Conservation (phyloP, 768 basidiomycete species). For the Leccinum fibrillosum region DNA sequence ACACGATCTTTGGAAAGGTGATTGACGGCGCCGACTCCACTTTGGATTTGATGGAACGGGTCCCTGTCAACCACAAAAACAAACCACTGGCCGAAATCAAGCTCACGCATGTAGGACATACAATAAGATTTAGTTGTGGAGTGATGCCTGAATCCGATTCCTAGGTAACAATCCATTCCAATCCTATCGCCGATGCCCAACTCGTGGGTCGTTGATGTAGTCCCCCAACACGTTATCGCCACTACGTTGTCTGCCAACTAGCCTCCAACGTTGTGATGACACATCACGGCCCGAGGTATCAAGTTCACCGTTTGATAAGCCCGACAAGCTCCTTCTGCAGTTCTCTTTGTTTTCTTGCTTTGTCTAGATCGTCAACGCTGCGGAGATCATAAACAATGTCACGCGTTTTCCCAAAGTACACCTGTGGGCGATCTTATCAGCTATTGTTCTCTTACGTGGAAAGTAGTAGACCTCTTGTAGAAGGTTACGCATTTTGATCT, state of each 20-base stretch:
- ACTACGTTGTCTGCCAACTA: slow-evolving; percentile 1
- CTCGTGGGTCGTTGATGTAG: slow-evolving; percentile 24
- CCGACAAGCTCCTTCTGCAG: slow-evolving; percentile 90
- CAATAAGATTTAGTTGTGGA: background rate
- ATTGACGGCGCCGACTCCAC: slow-evolving; percentile 97
- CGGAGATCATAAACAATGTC: slow-evolving; percentile 93
- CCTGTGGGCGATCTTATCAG: slow-evolving; percentile 39
- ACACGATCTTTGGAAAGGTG: slow-evolving; percentile 95
- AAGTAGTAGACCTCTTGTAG: slow-evolving; percentile 67
- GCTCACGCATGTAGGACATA: slow-evolving; percentile 61
- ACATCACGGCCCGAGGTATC: slow-evolving; percentile 15
- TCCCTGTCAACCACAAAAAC: slow-evolving; percentile 89
- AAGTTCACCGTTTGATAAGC: slow-evolving; percentile 65
- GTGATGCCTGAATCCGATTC: slow-evolving; percentile 4
- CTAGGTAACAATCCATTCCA: slow-evolving; percentile 88
- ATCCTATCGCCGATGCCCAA: slow-evolving; percentile 85
- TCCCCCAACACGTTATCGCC: background rate
- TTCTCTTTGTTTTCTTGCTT: slow-evolving; percentile 74
- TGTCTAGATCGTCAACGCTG: slow-evolving; percentile 82
- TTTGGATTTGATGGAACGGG: slow-evolving; percentile 89
- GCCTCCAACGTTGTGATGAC: slow-evolving; percentile 9
- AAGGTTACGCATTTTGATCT: slow-evolving; percentile 97
- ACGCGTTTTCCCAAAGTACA: slow-evolving; percentile 95
- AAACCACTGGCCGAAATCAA: slow-evolving; percentile 84
- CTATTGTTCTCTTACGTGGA: background rate